These are phyloP conservation scores for Xylariaceae sp. DNA, from an alignment of 2,329 filamentous ascomycete species.

Conservation along the genomic window DNA sequence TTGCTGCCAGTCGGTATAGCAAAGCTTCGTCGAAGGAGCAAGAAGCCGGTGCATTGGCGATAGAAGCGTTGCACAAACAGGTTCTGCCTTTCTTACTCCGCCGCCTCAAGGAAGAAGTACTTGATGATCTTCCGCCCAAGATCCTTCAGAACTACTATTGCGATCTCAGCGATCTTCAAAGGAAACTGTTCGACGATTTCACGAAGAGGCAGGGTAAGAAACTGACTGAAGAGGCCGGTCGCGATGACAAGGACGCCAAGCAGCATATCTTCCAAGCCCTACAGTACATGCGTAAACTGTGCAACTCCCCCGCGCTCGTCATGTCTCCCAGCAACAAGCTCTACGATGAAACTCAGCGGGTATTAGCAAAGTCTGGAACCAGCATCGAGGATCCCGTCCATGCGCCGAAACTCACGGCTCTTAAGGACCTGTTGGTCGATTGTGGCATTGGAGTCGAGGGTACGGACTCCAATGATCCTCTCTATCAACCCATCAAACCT, in stretches of 20 bases:
- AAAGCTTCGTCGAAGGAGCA: slow-evolving; percentile 98
- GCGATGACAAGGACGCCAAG: slow-evolving; percentile 85
- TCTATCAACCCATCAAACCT: slow-evolving; percentile 80
- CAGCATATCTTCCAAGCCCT: slow-evolving; percentile 98
- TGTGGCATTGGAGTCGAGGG: slow-evolving; percentile 86
- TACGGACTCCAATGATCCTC: slow-evolving; percentile 48
- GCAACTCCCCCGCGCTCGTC: slow-evolving; percentile 93
- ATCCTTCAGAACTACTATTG: slow-evolving; percentile 99
- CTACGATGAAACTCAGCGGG: slow-evolving; percentile 79
- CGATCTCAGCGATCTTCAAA: slow-evolving; percentile 89
- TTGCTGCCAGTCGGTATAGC: slow-evolving; percentile 86
- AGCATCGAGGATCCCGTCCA: slow-evolving; percentile 78
- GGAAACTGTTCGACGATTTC: slow-evolving; percentile 94
- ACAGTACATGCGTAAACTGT: slow-evolving; percentile 99
- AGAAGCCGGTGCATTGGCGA: slow-evolving; percentile 89
- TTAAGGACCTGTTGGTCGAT: slow-evolving; percentile 92
- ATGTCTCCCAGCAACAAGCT: slow-evolving; percentile 90
- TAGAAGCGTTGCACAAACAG: slow-evolving; percentile 97
- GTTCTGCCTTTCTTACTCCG: slow-evolving; percentile 93
- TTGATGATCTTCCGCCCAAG: slow-evolving; percentile 94
- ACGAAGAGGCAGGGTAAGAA: slow-evolving; percentile 87
- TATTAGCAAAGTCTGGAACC: slow-evolving; percentile 71
- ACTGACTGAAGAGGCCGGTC: slow-evolving; percentile 73
- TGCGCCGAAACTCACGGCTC: slow-evolving; percentile 84
- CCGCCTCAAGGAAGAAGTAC: slow-evolving; percentile 92